Conservation (phyloP, 2,329 filamentous ascomycete genomes). For the Pseudocercospora pini-densiflorae region DNA sequence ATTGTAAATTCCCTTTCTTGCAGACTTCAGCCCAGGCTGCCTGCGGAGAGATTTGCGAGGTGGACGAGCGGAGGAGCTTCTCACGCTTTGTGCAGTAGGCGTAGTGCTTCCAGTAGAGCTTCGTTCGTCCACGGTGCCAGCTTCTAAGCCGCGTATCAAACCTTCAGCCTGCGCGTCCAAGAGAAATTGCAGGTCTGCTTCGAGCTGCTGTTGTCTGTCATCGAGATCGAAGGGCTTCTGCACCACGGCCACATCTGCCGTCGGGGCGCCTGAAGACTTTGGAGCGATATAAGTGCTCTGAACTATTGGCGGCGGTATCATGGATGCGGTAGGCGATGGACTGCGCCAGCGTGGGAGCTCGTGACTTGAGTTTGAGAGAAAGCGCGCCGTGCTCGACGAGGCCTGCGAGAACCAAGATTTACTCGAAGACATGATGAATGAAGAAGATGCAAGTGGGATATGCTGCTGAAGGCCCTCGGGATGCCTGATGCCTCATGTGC, state of each 20-base stretch:
- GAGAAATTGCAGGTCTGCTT: constrained; percentile 61
- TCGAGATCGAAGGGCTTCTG: constrained; percentile 46
- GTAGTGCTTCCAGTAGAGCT: constrained; percentile 56
- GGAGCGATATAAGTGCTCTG: constrained; percentile 35
- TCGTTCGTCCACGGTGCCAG: constrained; percentile 46
- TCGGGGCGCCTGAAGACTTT: constrained; percentile 6
- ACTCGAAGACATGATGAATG: constrained; percentile 21
- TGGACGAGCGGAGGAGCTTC: constrained; percentile 37
- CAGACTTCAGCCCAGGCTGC: constrained; percentile 62
- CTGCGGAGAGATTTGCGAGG: constrained; percentile 58
- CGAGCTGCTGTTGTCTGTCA: constrained; percentile 56
- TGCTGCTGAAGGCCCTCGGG: not conserved
- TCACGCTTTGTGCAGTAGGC: constrained; percentile 49
- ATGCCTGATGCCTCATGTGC: not conserved
- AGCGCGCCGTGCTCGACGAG: constrained; percentile 29
- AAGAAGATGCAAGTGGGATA: not conserved
- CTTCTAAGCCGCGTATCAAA: constrained; percentile 54
- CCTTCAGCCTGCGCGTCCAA: constrained; percentile 66
- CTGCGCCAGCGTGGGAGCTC: constrained; percentile 41
- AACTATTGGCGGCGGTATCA: constrained; percentile 42
- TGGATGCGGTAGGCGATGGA: constrained; percentile 39
- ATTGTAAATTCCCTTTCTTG: constrained; percentile 67
- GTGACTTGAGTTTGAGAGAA: constrained; percentile 30
- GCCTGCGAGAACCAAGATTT: constrained; percentile 37
- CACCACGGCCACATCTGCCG: constrained; percentile 47